These are phyloP conservation scores for Polyporus arcularius DNA, from an alignment of 768 basidiomycete genomes.

Conservation along the genomic window DNA sequence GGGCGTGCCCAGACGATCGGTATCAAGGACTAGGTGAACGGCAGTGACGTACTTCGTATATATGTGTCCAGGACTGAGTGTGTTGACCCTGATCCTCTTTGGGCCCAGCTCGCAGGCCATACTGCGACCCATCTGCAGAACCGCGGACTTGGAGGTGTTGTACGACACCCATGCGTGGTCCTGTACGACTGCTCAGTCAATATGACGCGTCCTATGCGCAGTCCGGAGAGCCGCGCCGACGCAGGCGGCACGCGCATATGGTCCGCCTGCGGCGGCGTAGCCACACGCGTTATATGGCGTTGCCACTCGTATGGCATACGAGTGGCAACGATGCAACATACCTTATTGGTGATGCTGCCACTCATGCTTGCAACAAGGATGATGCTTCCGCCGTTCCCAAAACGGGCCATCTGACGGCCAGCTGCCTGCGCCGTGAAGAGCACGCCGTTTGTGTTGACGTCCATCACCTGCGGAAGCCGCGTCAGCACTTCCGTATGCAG, in stretches of 20 bases:
- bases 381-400: conserved; percentile 41
- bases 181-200: conserved; percentile 33
- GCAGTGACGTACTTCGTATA: conserved; percentile 54
- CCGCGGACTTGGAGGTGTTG: conserved; percentile 76
- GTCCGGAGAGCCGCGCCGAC: background rate
- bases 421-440: conserved; percentile 39
- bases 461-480: conserved; percentile 50
- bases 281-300: conserved; percentile 6
- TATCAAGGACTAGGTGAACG: background rate
- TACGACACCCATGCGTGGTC: conserved; percentile 78
- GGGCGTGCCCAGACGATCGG: background rate
- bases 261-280: background rate
- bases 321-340: conserved; percentile 23
- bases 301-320: background rate
- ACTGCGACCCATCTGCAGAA: conserved; percentile 78
- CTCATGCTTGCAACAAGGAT: conserved; percentile 46
- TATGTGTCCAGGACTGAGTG: conserved; percentile 76
- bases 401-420: conserved; percentile 36
- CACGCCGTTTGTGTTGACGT: conserved; percentile 56
- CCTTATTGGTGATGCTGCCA: conserved; percentile 64
- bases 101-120: conserved; percentile 80
- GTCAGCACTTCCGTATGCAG: background rate
- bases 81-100: conserved; percentile 70
- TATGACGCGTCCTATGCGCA: background rate
- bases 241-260: background rate